A percentile compares a stretch with the other conserved stretches of the same genome.
phyloP scores from a whole-genome alignment of 305 asterid genomes.

The Striga hermonthica region DNA sequence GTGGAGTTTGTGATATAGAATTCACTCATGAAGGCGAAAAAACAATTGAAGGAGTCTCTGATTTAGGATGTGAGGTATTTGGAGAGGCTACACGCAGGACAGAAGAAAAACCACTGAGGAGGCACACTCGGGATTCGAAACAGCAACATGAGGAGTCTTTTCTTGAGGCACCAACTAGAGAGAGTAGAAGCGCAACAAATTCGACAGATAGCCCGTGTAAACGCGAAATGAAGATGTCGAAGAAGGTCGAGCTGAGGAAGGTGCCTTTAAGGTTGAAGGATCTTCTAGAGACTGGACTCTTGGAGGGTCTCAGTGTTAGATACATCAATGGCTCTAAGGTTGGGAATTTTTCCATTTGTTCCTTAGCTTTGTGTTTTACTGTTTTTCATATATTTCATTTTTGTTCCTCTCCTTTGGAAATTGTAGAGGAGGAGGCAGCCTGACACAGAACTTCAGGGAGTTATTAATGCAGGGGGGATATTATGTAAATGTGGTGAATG shows the following conservation, averaged over 20 bases:
- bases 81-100: conserved; percentile 32
- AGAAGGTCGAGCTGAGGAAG: conserved; percentile 57
- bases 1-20: conserved; percentile 29
- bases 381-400: conserved; percentile 27
- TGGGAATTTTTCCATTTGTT: conserved; percentile 17
- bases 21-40: conserved; percentile 30
- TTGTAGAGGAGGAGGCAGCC: conserved; percentile 46
- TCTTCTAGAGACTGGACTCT: conserved; percentile 80
- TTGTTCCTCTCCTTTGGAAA: conserved; percentile 28
- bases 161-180: conserved; percentile 31
- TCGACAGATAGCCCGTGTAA: conserved; percentile 42
- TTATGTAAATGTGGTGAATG: conserved; percentile 73
- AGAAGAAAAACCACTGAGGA: conserved; percentile 42
- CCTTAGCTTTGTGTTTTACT: conserved; percentile 10
- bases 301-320: conserved; percentile 67
- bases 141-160: conserved; percentile 34
- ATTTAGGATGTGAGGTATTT: conserved; percentile 33
- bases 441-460: conserved; percentile 57
- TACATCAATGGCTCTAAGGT: conserved; percentile 70
- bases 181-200: conserved; percentile 31
- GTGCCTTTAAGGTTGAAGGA: conserved; percentile 62
- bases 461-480: conserved; percentile 65
- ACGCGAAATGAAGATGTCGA: conserved; percentile 74
- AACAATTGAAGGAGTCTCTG: conserved; percentile 28
- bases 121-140: conserved; percentile 59